A percentile compares a stretch with the other conserved stretches of the same genome.
Evolutionary conservation across 345 rosid species (phyloP).

Genomic region (Gossypium rotundifolium): DNA sequence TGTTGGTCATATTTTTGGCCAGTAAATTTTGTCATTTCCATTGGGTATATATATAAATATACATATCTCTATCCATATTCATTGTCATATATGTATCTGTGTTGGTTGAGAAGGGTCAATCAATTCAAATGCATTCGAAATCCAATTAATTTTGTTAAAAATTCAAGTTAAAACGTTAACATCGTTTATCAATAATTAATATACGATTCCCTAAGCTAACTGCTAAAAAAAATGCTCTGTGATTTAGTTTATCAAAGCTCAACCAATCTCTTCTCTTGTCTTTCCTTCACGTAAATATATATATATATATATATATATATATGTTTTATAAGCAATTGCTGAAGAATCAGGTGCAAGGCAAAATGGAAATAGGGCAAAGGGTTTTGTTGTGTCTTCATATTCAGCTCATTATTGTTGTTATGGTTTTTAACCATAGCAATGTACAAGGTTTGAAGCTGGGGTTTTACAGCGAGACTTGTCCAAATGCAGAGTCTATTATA

Average conservation of each 20-base stretch:
- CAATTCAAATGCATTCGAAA: neutral
- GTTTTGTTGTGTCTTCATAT: conserved; percentile 14
- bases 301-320: too few species aligned
- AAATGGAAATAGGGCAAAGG: conserved; percentile 37
- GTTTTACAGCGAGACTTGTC: conserved; percentile 39
- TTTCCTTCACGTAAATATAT: too few species aligned
- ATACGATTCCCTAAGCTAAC: neutral
- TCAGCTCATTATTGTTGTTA: conserved; percentile 25
- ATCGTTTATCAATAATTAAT: neutral
- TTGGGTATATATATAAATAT: too few species aligned
- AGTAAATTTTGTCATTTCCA: too few species aligned
- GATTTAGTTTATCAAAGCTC: neutral
- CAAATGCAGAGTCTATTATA: conserved; percentile 27
- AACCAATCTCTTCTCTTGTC: neutral
- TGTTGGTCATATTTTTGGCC: too few species aligned
- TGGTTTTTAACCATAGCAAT: conserved; percentile 11
- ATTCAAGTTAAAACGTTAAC: neutral
- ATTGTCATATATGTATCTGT: too few species aligned
- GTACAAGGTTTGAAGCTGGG: conserved; percentile 20
- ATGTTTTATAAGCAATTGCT: neutral
- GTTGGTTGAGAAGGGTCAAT: neutral
- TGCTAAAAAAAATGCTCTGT: neutral
- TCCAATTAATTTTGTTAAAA: neutral
- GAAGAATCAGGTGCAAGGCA: neutral
- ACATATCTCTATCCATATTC: too few species aligned